phyloP scores from a whole-genome alignment of 176 grass and related monocot species.

The Pontederia paniculata region DNA sequence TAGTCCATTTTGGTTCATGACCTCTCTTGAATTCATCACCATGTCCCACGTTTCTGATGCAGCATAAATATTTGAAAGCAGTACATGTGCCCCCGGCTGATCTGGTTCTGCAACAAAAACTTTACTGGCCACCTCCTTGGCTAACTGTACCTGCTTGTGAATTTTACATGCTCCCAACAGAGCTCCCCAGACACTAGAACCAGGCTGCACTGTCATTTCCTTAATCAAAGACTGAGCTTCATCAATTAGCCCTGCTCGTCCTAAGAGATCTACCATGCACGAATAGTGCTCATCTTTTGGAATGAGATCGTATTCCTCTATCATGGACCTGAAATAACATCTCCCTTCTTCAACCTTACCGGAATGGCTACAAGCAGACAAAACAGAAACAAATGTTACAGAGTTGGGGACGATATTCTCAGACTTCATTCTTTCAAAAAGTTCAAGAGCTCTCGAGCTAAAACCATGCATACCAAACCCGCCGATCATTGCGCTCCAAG shows the following conservation, averaged over 20 bases:
- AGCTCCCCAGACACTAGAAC: slow-evolving; percentile 19
- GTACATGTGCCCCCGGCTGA: neutral
- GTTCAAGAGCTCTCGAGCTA: slow-evolving; percentile 1
- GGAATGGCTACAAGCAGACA: slow-evolving; percentile 20
- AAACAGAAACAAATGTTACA: slow-evolving; percentile 18
- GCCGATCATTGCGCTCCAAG: slow-evolving; percentile 20
- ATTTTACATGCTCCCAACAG: slow-evolving; percentile 16
- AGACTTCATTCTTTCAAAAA: slow-evolving; percentile 9
- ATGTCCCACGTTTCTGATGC: slow-evolving; percentile 23
- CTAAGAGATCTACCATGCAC: slow-evolving; percentile 23
- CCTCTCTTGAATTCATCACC: slow-evolving; percentile 18
- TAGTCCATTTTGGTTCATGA: slow-evolving; percentile 4
- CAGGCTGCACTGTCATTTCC: slow-evolving; percentile 6
- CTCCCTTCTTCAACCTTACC: slow-evolving; percentile 16
- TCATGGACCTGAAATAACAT: slow-evolving; percentile 11
- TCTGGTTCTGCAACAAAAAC: slow-evolving; percentile 19
- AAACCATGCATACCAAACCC: slow-evolving; percentile 17
- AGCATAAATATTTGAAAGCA: slow-evolving; percentile 22
- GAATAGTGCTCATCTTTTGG: slow-evolving; percentile 17
- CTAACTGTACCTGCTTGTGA: slow-evolving; percentile 11
- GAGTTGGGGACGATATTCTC: slow-evolving; percentile 5
- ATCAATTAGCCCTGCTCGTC: slow-evolving; percentile 16
- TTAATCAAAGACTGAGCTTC: slow-evolving; percentile 16
- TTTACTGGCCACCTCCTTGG: slow-evolving; percentile 4
- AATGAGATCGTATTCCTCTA: slow-evolving; percentile 7